Conservation (phyloP, 1,284 basidiomycete genomes). For the Ganoderma sp. region DNA sequence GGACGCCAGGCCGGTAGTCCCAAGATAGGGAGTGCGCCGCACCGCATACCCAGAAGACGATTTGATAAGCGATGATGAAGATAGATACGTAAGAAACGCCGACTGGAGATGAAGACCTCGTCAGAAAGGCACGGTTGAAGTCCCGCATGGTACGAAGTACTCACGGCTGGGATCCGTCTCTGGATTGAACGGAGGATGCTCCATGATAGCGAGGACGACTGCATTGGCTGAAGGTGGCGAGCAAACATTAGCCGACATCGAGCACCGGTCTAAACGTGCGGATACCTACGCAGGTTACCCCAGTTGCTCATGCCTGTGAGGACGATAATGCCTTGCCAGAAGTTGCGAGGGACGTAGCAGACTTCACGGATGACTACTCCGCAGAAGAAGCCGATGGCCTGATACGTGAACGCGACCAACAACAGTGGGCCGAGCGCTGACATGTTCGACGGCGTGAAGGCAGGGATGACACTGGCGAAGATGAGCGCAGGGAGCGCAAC, state of each 20-base stretch:
- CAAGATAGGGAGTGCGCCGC: conserved; percentile 47
- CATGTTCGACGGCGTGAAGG: conserved; percentile 46
- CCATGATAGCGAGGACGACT: conserved; percentile 53
- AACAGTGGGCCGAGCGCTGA: conserved; percentile 47
- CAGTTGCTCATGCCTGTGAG: conserved; percentile 54
- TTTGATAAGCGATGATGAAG: conserved; percentile 48
- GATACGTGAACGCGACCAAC: conserved; percentile 44
- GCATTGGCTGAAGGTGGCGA: conserved; percentile 46
- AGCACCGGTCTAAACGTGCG: not conserved
- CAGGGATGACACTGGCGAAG: conserved; percentile 49
- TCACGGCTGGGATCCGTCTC: conserved; percentile 48
- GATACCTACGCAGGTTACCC: conserved; percentile 48
- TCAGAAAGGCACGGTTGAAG: not conserved
- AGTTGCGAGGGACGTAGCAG: conserved; percentile 49
- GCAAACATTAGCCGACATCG: not conserved
- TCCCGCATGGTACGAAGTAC: conserved; percentile 26
- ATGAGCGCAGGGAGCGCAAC: conserved; percentile 47
- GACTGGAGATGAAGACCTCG: conserved; percentile 30
- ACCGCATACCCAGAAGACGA: conserved; percentile 48
- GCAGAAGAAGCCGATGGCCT: conserved; percentile 42
- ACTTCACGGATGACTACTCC: conserved; percentile 46
- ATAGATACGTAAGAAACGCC: conserved; percentile 51
- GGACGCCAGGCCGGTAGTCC: conserved; percentile 47
- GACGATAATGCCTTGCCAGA: conserved; percentile 49
- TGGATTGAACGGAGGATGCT: conserved; percentile 52